phyloP scores from a whole-genome alignment of 2,329 filamentous ascomycete species.

The Huntiella moniliformis region DNA sequence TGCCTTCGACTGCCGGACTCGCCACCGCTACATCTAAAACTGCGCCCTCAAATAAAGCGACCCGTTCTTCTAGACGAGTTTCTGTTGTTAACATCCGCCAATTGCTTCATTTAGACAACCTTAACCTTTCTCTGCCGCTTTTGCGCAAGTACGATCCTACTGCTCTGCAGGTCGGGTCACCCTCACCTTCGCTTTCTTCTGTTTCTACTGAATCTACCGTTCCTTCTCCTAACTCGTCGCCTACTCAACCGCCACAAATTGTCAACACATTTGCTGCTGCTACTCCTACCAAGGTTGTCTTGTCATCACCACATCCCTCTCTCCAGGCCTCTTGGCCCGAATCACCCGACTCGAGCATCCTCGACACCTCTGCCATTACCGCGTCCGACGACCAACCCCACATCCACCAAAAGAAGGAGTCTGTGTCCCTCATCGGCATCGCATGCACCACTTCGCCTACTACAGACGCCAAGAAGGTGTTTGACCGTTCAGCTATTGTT shows the following conservation, averaged over 20 bases:
- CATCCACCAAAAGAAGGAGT: background rate
- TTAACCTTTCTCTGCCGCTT: constrained; percentile 6
- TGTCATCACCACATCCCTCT: background rate
- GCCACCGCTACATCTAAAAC: background rate
- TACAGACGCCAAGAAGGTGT: background rate
- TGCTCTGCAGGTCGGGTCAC: background rate
- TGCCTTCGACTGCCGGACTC: background rate
- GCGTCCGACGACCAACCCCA: background rate
- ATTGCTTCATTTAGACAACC: constrained; percentile 8
- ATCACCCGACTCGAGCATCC: constrained; percentile 5
- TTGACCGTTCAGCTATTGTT: background rate
- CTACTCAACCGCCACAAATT: background rate
- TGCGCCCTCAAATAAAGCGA: background rate
- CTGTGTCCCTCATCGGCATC: constrained; percentile 1
- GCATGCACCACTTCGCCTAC: constrained; percentile 6
- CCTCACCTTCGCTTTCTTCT: constrained; percentile 8
- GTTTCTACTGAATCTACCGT: constrained; percentile 3
- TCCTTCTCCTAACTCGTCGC: constrained; percentile 4
- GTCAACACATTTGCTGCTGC: background rate
- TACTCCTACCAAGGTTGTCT: background rate
- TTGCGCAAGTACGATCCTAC: constrained; percentile 6
- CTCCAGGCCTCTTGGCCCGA: constrained; percentile 4
- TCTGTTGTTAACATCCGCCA: constrained; percentile 9
- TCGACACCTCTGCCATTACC: constrained; percentile 4
- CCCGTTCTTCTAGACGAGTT: constrained; percentile 4